phyloP scores from a whole-genome alignment of 2,329 filamentous ascomycete species.

The Pestalotiopsis fici region DNA sequence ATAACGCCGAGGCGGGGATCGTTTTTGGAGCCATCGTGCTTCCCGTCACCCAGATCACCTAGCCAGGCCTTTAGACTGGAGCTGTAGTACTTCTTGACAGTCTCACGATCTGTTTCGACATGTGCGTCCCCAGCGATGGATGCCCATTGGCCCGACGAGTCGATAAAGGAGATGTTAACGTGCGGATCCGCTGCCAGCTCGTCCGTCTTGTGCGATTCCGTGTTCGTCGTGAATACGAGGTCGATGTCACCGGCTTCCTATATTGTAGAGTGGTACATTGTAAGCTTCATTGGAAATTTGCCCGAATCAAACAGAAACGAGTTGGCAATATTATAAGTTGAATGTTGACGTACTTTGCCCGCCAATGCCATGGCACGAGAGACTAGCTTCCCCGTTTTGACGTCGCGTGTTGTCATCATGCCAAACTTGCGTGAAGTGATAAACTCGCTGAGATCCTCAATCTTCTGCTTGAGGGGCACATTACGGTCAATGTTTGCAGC shows the following conservation, averaged over 20 bases:
- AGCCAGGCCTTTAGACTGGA: constrained; percentile 79
- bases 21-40: constrained; percentile 77
- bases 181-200: constrained; percentile 73
- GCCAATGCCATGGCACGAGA: constrained; percentile 85
- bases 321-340: not conserved
- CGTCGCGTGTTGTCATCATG: constrained; percentile 82
- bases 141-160: constrained; percentile 78
- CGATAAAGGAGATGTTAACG: constrained; percentile 82
- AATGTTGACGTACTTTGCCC: constrained; percentile 57
- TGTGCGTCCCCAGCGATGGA: constrained; percentile 73
- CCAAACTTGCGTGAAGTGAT: constrained; percentile 76
- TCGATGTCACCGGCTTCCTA: constrained; percentile 79
- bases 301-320: not conserved
- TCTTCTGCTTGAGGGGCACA: constrained; percentile 69
- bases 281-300: no score
- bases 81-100: constrained; percentile 76
- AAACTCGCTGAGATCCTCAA: constrained; percentile 73
- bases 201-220: constrained; percentile 84
- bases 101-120: constrained; percentile 68
- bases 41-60: constrained; percentile 83
- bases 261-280: no score
- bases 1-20: constrained; percentile 85
- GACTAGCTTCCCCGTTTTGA: constrained; percentile 64
- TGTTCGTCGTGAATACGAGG: constrained; percentile 89
- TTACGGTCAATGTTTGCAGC: constrained; percentile 64